Evolutionary conservation across 2,329 filamentous ascomycete species (phyloP), one percentile per base, ranked within the genome.

Genomic region (Thermoascus crustaceus): DNA sequence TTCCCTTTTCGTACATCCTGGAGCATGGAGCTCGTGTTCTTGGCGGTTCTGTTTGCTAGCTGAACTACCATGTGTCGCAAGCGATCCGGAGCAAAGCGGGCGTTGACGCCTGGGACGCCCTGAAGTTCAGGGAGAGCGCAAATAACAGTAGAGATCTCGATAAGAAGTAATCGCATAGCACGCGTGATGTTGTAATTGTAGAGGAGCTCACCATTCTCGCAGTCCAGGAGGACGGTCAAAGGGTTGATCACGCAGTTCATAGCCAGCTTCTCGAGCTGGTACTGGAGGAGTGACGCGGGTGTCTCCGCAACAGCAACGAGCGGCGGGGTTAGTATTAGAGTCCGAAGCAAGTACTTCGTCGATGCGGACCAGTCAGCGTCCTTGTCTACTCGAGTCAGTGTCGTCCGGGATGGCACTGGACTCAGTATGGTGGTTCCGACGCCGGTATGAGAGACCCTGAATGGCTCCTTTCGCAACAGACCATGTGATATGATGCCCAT

Each of bases 181-280:
- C 72, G 69, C 10, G 75, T 75, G 0, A 84, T 71, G 24, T 75
- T 66, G 42, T 69, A 71, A 59, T 88, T 88, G 49, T 74, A 71
- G 5, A 82, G 61, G 0, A 96, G 60, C 30, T 78, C 69, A 27
- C 82, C 76, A 54, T 93, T 94, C 18, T 75, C 71, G 47, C 80
- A 76, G 48, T 93, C 83, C 34, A 93, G 72, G 6, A 94, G 66
- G 2, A 84, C 80, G 3, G 85, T 88, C 4, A 95, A 67, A 0
- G 89, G 80, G 44, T 94, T 88, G 36, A 93, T 76, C 18, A 91
- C 71, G 31, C 79, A 75, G 42, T 81, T 80, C 47, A 88, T 76
- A 2, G 85, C 78, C 23, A 95, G 68, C 30, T 80, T 81, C 30
- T 89, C 82, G 3, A 96, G 72, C 59, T 94, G 91, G 48, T 75